Conservation (phyloP, 768 basidiomycete species). For the Leccinum disarticulatum region DNA sequence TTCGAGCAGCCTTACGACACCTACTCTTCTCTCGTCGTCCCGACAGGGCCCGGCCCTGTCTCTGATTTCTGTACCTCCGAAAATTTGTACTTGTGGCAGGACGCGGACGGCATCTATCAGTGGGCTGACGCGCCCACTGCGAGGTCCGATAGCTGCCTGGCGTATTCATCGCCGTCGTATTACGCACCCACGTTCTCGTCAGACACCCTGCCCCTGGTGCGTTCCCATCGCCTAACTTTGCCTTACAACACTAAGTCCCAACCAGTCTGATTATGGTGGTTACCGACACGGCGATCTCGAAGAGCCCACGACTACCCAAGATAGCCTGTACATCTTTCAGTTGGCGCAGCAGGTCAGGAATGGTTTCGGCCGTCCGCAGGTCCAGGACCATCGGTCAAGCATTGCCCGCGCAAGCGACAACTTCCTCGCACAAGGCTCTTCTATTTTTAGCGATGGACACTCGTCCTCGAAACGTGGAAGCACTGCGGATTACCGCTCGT, state of each 20-base stretch:
- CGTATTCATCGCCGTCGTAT: conserved; percentile 18
- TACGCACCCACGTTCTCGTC: conserved; percentile 17
- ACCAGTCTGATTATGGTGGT: conserved; percentile 18
- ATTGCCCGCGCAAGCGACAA: conserved; percentile 35
- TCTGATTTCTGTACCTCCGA: conserved; percentile 28
- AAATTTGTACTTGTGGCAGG: conserved; percentile 31
- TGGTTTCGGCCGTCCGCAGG: conserved; percentile 20
- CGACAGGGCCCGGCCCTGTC: conserved; percentile 9
- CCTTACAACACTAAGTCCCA: conserved; percentile 7
- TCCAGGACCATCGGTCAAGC: conserved; percentile 32
- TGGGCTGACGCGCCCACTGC: conserved; percentile 27
- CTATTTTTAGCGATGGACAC: conserved; percentile 28
- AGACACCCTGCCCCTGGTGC: conserved; percentile 17
- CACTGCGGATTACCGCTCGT: conserved; percentile 17
- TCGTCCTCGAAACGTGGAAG: conserved; percentile 19
- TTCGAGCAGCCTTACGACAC: conserved; percentile 27
- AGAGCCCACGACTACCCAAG: conserved; percentile 13
- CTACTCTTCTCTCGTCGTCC: conserved; percentile 16
- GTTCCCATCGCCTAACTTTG: conserved; percentile 6
- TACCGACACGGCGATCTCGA: conserved; percentile 21
- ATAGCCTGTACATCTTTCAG: conserved; percentile 21
- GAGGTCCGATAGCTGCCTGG: conserved; percentile 27
- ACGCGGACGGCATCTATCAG: conserved; percentile 27
- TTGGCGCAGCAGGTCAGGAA: conserved; percentile 26
- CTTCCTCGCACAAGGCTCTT: conserved; percentile 34